Conservation (phyloP, 768 basidiomycete species). For the Amyloporia xantha region DNA sequence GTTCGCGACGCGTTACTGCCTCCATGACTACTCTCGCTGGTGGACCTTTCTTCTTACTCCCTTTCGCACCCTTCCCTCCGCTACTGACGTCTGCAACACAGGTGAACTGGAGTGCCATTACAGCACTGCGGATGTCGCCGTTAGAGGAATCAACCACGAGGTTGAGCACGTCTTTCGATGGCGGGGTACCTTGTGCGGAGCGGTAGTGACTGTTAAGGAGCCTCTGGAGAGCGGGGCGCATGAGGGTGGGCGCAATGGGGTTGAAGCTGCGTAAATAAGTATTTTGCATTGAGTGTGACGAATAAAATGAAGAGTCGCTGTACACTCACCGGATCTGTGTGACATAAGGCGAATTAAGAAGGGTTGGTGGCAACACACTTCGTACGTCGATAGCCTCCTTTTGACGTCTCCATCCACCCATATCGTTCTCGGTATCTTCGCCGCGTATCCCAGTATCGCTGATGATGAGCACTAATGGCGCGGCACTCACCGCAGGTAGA, state of each 20-base stretch:
- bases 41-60: conserved; percentile 26
- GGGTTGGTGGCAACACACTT: conserved; percentile 59
- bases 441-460: conserved; percentile 80
- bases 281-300: neutral
- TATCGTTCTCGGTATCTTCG: conserved; percentile 44
- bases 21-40: conserved; percentile 45
- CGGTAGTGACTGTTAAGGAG: conserved; percentile 47
- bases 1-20: conserved; percentile 75
- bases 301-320: neutral
- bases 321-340: conserved; percentile 67
- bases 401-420: conserved; percentile 40
- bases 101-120: conserved; percentile 90
- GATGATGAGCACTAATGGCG: conserved; percentile 77
- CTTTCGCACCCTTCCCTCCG: conserved; percentile 4
- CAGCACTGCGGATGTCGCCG: conserved; percentile 89
- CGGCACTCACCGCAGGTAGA: conserved; percentile 21
- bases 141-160: conserved; percentile 72
- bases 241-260: conserved; percentile 81
- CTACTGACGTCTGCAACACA: conserved; percentile 41
- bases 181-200: conserved; percentile 27
- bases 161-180: conserved; percentile 65
- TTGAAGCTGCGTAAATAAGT: conserved; percentile 48
- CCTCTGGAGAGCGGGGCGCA: conserved; percentile 69
- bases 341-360: conserved; percentile 68
- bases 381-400: conserved; percentile 61